Conservation (phyloP, 1,139 yeast species). For the Candida dubliniensis region DNA sequence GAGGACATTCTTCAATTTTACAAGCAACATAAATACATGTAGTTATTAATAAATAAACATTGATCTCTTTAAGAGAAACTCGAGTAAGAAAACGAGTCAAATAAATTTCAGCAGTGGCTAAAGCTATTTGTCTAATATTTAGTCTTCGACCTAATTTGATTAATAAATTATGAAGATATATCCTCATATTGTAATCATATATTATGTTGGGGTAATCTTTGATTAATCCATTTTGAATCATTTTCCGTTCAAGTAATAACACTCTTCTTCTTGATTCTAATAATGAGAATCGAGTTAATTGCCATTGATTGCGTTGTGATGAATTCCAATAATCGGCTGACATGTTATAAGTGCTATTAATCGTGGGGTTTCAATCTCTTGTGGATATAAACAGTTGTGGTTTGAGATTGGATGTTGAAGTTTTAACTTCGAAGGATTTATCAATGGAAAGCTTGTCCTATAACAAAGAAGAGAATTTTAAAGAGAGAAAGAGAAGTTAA, state of each 20-base stretch:
- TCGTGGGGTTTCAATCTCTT: no score
- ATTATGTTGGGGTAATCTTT: slow-evolving; percentile 45
- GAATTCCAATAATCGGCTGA: slow-evolving; percentile 52
- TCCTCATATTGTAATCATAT: slow-evolving; percentile 64
- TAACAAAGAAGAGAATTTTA: no score
- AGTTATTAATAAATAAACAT: slow-evolving; percentile 75
- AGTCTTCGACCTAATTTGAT: slow-evolving; percentile 77
- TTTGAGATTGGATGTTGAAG: no score
- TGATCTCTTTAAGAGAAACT: slow-evolving; percentile 77
- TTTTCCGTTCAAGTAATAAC: slow-evolving; percentile 41
- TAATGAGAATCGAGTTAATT: slow-evolving; percentile 39
- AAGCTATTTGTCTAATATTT: slow-evolving; percentile 74
- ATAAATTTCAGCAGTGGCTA: slow-evolving; percentile 88
- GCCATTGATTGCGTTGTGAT: slow-evolving; percentile 47
- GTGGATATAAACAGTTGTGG: no score
- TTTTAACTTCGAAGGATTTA: no score
- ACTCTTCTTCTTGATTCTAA: slow-evolving; percentile 41
- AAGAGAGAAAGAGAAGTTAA: no score
- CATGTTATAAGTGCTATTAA: slow-evolving; percentile 30
- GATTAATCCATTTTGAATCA: slow-evolving; percentile 49
- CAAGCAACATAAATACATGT: slow-evolving; percentile 88
- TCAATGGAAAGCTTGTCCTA: no score
- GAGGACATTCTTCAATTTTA: slow-evolving; percentile 94
- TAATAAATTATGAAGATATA: slow-evolving; percentile 66
- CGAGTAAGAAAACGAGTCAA: slow-evolving; percentile 69